Evolutionary conservation across 257 asterid genomes (phyloP).

Genomic region (Echites panduratus): DNA sequence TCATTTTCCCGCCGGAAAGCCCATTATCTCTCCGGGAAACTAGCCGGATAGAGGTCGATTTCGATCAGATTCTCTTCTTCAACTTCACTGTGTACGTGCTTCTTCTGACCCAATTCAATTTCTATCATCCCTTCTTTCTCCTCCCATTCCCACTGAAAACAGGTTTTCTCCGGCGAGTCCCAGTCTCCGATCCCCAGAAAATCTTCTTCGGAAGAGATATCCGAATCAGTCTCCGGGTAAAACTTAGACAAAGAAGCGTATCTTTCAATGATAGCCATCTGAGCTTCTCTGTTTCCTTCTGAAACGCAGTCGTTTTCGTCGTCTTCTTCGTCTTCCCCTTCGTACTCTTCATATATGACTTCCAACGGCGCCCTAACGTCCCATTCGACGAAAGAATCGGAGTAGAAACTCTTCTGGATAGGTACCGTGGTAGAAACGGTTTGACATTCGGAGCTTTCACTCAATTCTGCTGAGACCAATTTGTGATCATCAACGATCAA

Average conservation of each 20-base stretch:
- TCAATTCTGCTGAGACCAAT: conserved; percentile 8
- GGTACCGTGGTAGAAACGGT: background rate
- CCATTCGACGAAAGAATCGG: conserved; percentile 63
- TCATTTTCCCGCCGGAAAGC: conserved; percentile 18
- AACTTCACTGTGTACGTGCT: conserved; percentile 29
- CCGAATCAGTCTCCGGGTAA: conserved; percentile 85
- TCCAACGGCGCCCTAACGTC: conserved; percentile 88
- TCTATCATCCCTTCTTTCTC: conserved; percentile 70
- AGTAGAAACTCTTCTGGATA: conserved; percentile 7
- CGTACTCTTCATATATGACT: conserved; percentile 68
- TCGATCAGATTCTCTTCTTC: conserved; percentile 60
- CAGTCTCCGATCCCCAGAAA: conserved; percentile 26
- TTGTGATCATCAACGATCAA: conserved; percentile 6
- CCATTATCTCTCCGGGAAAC: conserved; percentile 13
- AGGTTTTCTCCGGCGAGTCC: conserved; percentile 36
- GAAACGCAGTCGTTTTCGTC: conserved; percentile 26
- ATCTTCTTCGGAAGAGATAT: conserved; percentile 58
- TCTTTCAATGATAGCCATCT: conserved; percentile 38
- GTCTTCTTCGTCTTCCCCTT: conserved; percentile 46
- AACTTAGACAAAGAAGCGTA: conserved; percentile 63
- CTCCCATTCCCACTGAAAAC: conserved; percentile 59
- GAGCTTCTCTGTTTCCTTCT: conserved; percentile 34
- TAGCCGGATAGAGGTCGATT: background rate
- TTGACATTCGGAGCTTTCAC: background rate
- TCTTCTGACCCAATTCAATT: conserved; percentile 53